A percentile compares a stretch with the other conserved stretches of the same genome.
Conservation (phyloP, 108 stramenopile species). For the Skeletonema costatum region DNA sequence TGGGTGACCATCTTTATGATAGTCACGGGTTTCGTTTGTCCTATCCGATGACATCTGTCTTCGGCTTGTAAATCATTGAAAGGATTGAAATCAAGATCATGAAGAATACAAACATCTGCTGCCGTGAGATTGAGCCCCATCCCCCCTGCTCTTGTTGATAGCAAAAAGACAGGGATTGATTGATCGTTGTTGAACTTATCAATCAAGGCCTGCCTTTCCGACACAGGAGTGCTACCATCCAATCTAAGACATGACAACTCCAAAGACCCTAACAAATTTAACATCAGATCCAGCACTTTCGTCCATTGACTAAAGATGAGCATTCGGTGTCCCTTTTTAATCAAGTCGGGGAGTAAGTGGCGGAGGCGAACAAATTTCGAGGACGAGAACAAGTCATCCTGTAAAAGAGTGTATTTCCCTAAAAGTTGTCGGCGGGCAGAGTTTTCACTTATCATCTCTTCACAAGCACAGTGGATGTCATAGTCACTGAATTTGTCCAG, state of each 20-base stretch:
- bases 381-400: conserved; percentile 73
- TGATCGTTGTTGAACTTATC: conserved; percentile 75
- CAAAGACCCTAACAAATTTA: conserved; percentile 70
- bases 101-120: conserved; percentile 96
- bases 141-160: conserved; percentile 83
- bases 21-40: conserved; percentile 76
- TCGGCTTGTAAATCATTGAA: conserved; percentile 96
- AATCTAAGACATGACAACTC: conserved; percentile 69
- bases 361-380: conserved; percentile 76
- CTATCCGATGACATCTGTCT: conserved; percentile 78
- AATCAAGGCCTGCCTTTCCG: conserved; percentile 78
- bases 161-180: conserved; percentile 73
- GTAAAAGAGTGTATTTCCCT: conserved; percentile 56
- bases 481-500: conserved; percentile 86
- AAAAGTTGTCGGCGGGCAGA: conserved; percentile 48
- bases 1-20: conserved; percentile 77
- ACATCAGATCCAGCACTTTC: conserved; percentile 80
- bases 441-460: conserved; percentile 74
- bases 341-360: conserved; percentile 52
- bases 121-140: conserved; percentile 88
- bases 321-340: conserved; percentile 65
- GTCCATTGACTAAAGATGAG: conserved; percentile 93
- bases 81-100: conserved; percentile 97
- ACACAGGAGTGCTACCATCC: conserved; percentile 74
- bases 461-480: conserved; percentile 77